Evolutionary conservation across 495 filamentous ascomycete genomes (phyloP).

Genomic region (Xylaria palmicola): DNA sequence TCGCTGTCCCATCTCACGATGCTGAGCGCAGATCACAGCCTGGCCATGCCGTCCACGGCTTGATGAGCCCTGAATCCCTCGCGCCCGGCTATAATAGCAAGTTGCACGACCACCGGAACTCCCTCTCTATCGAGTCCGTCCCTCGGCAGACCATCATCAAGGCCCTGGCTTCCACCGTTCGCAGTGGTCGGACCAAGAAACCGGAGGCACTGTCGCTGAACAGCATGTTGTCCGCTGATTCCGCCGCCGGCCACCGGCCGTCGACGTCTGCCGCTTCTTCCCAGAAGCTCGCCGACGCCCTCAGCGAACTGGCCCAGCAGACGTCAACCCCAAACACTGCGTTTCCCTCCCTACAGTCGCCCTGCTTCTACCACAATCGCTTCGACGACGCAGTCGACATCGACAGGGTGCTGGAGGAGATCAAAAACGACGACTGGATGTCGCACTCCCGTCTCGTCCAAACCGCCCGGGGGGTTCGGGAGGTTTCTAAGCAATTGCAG

Average conservation of each 20-base stretch:
- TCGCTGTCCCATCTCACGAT: slow-evolving; percentile 34
- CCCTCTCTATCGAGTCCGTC: slow-evolving; percentile 67
- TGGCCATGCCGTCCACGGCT: slow-evolving; percentile 22
- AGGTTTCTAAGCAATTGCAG: slow-evolving; percentile 91
- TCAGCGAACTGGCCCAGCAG: slow-evolving; percentile 59
- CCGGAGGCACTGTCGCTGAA: slow-evolving; percentile 55
- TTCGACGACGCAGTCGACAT: slow-evolving; percentile 97
- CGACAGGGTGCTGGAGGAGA: slow-evolving; percentile 92
- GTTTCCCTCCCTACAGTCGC: slow-evolving; percentile 72
- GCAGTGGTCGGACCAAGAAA: slow-evolving; percentile 54
- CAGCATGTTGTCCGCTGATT: slow-evolving; percentile 48
- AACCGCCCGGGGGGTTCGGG: slow-evolving; percentile 89
- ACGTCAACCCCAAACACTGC: slow-evolving; percentile 58
- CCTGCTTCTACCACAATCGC: slow-evolving; percentile 94
- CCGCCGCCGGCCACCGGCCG: slow-evolving; percentile 44
- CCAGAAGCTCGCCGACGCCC: slow-evolving; percentile 62
- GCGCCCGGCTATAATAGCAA: slow-evolving; percentile 35
- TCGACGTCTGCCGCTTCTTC: slow-evolving; percentile 51
- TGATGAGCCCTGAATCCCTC: slow-evolving; percentile 26
- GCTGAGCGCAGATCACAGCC: slow-evolving; percentile 25
- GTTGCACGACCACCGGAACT: slow-evolving; percentile 54
- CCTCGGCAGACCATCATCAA: slow-evolving; percentile 87
- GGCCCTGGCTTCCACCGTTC: slow-evolving; percentile 73
- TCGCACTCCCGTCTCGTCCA: slow-evolving; percentile 91
- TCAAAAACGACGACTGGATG: slow-evolving; percentile 82